These are phyloP conservation scores for Hypoxylon sp. DNA, from an alignment of 2,329 filamentous ascomycete genomes.

Conservation along the genomic window DNA sequence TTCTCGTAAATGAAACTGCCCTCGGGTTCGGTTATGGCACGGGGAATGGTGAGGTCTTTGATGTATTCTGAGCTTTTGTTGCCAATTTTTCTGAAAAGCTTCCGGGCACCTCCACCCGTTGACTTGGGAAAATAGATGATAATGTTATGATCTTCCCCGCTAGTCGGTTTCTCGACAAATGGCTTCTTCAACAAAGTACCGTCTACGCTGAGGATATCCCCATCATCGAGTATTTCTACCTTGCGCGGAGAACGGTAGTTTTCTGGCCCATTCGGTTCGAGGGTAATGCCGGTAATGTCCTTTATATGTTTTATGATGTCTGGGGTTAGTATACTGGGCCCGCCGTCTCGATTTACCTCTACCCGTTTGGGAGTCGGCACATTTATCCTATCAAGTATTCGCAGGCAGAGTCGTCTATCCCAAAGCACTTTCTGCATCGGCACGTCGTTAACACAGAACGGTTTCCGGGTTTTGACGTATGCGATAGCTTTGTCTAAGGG, in stretches of 20 bases:
- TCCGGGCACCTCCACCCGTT: slow-evolving; percentile 87
- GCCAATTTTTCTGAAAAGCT: slow-evolving; percentile 95
- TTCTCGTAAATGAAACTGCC: slow-evolving; percentile 97
- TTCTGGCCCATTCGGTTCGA: slow-evolving; percentile 78
- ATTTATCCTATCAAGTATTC: slow-evolving; percentile 87
- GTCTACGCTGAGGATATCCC: slow-evolving; percentile 89
- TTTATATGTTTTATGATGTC: slow-evolving; percentile 86
- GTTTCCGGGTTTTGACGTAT: slow-evolving; percentile 92
- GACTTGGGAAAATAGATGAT: slow-evolving; percentile 95
- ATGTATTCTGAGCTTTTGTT: slow-evolving; percentile 99
- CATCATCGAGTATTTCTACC: slow-evolving; percentile 90
- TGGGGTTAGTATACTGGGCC: slow-evolving; percentile 80
- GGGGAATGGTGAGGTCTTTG: slow-evolving; percentile 78
- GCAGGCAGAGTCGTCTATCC: slow-evolving; percentile 92
- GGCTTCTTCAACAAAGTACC: slow-evolving; percentile 86
- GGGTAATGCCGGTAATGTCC: slow-evolving; percentile 80
- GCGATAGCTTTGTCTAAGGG: slow-evolving; percentile 97
- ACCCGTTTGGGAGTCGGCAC: slow-evolving; percentile 90
- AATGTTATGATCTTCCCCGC: slow-evolving; percentile 98
- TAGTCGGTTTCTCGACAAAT: slow-evolving; percentile 98
- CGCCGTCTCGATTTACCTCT: slow-evolving; percentile 93
- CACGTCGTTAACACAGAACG: slow-evolving; percentile 97
- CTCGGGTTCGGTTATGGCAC: slow-evolving; percentile 82
- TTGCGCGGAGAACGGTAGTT: slow-evolving; percentile 67
- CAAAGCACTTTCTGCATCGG: slow-evolving; percentile 97